Conservation (phyloP, 2,329 filamentous ascomycete genomes). For the Apiospora pterosperma region DNA sequence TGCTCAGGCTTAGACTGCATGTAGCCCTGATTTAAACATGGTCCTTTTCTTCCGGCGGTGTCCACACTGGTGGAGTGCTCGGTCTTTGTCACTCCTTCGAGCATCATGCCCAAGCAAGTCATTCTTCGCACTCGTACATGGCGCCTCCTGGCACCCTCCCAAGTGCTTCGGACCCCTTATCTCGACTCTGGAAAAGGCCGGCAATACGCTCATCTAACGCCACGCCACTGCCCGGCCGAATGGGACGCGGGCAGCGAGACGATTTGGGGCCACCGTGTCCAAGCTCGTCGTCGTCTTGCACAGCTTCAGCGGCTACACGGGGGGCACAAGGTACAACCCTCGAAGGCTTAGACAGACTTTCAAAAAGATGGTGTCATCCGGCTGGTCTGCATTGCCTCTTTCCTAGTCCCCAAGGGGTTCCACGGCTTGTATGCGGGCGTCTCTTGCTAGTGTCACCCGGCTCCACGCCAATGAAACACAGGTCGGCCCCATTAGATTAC, state of each 20-base stretch:
- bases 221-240: slow-evolving; percentile 14
- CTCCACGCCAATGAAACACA: neutral
- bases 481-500: slow-evolving; percentile 17
- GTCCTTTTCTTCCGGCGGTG: no score
- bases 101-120: neutral
- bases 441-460: slow-evolving; percentile 15
- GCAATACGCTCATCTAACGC: slow-evolving; percentile 14
- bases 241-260: slow-evolving; percentile 15
- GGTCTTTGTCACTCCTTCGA: no score
- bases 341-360: slow-evolving; percentile 18
- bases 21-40: no score
- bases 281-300: slow-evolving; percentile 20
- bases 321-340: slow-evolving; percentile 18
- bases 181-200: slow-evolving; percentile 9
- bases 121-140: neutral
- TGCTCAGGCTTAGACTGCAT: no score
- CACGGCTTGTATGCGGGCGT: slow-evolving; percentile 17
- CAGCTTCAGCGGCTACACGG: slow-evolving; percentile 22
- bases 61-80: no score
- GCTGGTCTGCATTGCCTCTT: slow-evolving; percentile 19
- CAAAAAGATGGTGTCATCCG: slow-evolving; percentile 18
- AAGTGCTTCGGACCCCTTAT: slow-evolving; percentile 13
- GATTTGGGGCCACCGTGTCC: slow-evolving; percentile 12
- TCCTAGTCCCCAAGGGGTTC: slow-evolving; percentile 20
- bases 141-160: neutral